Conservation (phyloP, 306 rosid genomes). For the Dalbergia oliveri region DNA sequence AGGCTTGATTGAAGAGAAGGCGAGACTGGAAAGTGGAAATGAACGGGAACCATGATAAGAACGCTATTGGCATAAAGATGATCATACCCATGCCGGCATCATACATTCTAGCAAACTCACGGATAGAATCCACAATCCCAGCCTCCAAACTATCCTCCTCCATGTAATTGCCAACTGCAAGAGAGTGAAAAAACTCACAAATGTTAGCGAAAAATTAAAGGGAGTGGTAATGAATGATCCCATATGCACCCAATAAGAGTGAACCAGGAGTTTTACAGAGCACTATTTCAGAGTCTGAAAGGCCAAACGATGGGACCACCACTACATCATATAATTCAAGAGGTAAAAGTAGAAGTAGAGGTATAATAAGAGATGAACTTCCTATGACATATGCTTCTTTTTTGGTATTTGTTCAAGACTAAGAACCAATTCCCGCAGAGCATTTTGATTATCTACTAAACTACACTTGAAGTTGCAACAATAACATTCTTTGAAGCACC, state of each 20-base stretch:
- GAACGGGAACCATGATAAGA: slow-evolving; percentile 96
- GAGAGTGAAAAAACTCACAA: slow-evolving; percentile 30
- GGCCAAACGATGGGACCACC: no score
- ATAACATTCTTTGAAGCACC: slow-evolving; percentile 9
- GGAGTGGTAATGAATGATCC: background rate
- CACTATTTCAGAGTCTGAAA: no score
- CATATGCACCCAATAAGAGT: background rate
- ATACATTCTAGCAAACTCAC: slow-evolving; percentile 93
- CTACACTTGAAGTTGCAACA: background rate
- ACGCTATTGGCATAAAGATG: slow-evolving; percentile 76
- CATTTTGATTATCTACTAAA: slow-evolving; percentile 22
- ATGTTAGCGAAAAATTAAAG: background rate
- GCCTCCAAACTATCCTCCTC: slow-evolving; percentile 66
- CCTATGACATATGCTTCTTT: no score
- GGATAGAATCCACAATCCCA: slow-evolving; percentile 93
- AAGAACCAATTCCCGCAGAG: slow-evolving; percentile 9
- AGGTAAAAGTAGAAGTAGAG: no score
- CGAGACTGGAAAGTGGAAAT: slow-evolving; percentile 97
- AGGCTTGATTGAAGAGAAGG: slow-evolving; percentile 96
- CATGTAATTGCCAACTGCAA: slow-evolving; percentile 89
- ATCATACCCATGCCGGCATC: slow-evolving; percentile 99
- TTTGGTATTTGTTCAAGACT: background rate
- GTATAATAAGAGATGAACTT: no score
- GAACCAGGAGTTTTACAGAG: no score
- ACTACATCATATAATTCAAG: no score